phyloP scores from a whole-genome alignment of 164 flowering plant species.

The Nelumbo lutea region DNA sequence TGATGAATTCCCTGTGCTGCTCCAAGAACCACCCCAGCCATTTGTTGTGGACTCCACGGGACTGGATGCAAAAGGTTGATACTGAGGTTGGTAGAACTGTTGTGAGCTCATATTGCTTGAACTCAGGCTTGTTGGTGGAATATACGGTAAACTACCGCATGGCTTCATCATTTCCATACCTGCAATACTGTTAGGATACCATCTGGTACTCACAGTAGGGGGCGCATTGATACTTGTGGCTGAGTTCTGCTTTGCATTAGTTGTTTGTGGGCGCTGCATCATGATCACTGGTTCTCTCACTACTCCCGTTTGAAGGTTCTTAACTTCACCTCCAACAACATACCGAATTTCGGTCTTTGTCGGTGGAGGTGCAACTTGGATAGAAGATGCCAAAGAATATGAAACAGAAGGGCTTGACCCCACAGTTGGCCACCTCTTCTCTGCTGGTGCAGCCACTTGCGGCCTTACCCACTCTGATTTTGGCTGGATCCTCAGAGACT shows the following conservation, averaged over 20 bases:
- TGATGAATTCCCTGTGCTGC: conserved; percentile 24
- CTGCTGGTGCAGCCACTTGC: conserved; percentile 27
- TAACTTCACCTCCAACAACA: conserved; percentile 42
- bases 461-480: conserved; percentile 37
- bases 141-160: conserved; percentile 22
- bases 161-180: conserved; percentile 37
- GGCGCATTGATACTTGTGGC: conserved; percentile 31
- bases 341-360: conserved; percentile 38
- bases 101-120: conserved; percentile 26
- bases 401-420: conserved; percentile 42
- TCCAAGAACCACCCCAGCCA: conserved; percentile 26
- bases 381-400: conserved; percentile 37
- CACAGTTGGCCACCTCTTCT: conserved; percentile 47
- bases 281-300: conserved; percentile 64
- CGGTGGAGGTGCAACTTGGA: conserved; percentile 38
- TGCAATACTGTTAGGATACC: conserved; percentile 33
- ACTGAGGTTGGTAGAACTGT: conserved; percentile 39
- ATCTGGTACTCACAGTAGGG: conserved; percentile 38
- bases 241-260: conserved; percentile 30
- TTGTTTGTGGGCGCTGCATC: conserved; percentile 73
- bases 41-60: conserved; percentile 24
- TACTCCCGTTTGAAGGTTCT: conserved; percentile 33
- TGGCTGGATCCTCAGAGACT: conserved; percentile 34
- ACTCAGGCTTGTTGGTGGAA: conserved; percentile 25
- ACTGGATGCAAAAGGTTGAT: conserved; percentile 21